Percentiles rank a stretch among this genome's conserved stretches.
Evolutionary conservation across 345 rosid species (phyloP).

Genomic region (Salix dunnii): DNA sequence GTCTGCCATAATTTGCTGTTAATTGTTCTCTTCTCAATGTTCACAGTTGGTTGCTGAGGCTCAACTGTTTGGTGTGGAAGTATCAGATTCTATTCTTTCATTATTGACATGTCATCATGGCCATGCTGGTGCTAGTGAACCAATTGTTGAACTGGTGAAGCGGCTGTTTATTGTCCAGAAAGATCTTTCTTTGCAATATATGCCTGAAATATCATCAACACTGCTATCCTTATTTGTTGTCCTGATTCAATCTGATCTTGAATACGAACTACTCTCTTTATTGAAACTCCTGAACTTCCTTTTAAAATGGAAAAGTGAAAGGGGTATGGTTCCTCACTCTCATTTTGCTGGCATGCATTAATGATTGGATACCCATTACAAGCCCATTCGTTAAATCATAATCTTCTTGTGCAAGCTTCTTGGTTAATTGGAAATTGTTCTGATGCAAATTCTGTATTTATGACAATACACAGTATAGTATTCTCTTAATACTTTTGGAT

Average conservation of each 20-base stretch:
- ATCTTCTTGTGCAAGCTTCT: not conserved
- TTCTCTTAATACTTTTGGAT: not conserved
- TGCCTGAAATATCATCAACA: slow-evolving; percentile 46
- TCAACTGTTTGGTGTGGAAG: slow-evolving; percentile 56
- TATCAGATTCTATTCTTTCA: slow-evolving; percentile 52
- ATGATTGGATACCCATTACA: not conserved
- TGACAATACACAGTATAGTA: not conserved
- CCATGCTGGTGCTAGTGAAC: slow-evolving; percentile 38
- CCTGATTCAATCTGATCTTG: slow-evolving; percentile 64
- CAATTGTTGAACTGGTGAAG: slow-evolving; percentile 51
- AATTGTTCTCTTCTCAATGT: slow-evolving; percentile 14
- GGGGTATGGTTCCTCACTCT: slow-evolving; percentile 42
- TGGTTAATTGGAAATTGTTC: slow-evolving; percentile 5
- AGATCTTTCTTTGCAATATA: slow-evolving; percentile 57
- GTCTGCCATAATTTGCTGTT: not conserved
- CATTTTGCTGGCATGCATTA: not conserved
- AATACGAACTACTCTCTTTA: slow-evolving; percentile 73
- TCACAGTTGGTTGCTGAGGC: slow-evolving; percentile 48
- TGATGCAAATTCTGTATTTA: not conserved
- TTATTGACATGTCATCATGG: slow-evolving; percentile 36
- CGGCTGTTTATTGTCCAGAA: slow-evolving; percentile 58
- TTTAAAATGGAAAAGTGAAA: slow-evolving; percentile 66
- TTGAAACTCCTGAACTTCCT: slow-evolving; percentile 61
- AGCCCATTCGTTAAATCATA: not conserved
- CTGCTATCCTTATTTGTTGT: slow-evolving; percentile 49